Percentiles rank a stretch among this genome's conserved stretches.
These are phyloP conservation scores for Penicillium lividum DNA, from an alignment of 495 filamentous ascomycete genomes.

Conservation along the genomic window DNA sequence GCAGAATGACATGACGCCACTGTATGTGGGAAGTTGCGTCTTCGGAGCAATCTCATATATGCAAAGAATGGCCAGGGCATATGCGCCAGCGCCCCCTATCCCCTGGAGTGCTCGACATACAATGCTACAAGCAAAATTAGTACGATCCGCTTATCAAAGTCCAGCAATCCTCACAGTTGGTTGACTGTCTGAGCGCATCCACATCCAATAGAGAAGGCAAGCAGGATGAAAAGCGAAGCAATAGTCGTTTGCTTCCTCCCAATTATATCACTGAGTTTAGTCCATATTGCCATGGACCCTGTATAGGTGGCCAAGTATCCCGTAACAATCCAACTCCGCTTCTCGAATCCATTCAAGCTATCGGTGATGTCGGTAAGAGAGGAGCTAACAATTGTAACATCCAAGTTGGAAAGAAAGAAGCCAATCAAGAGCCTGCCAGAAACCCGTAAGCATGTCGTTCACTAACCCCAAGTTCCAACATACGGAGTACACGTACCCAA, in stretches of 20 bases:
- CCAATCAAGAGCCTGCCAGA: conserved; percentile 49
- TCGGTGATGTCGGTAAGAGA: conserved; percentile 60
- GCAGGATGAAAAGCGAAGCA: conserved; percentile 52
- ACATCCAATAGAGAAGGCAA: conserved; percentile 58
- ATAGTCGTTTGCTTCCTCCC: conserved; percentile 53
- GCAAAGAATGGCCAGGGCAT: conserved; percentile 50
- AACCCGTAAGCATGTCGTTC: not conserved
- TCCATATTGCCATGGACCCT: conserved; percentile 58
- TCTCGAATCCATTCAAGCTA: conserved; percentile 52
- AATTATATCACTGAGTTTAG: conserved; percentile 61
- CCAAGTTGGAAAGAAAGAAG: conserved; percentile 61
- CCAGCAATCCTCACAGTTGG: conserved; percentile 45
- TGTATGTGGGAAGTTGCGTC: conserved; percentile 46
- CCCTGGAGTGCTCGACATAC: conserved; percentile 58
- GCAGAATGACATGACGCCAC: conserved; percentile 47
- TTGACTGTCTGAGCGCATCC: conserved; percentile 51
- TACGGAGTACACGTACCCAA: conserved; percentile 29
- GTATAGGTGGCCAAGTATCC: conserved; percentile 59
- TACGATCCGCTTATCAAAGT: not conserved
- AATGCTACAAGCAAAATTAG: conserved; percentile 39
- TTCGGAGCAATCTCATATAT: conserved; percentile 50
- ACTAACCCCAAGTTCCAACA: not conserved
- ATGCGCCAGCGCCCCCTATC: conserved; percentile 55
- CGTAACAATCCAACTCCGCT: conserved; percentile 59
- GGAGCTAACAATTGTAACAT: conserved; percentile 65